Base-by-base conservation (phyloP, 257 asterid species). In the Perilla frutescens region DNA sequence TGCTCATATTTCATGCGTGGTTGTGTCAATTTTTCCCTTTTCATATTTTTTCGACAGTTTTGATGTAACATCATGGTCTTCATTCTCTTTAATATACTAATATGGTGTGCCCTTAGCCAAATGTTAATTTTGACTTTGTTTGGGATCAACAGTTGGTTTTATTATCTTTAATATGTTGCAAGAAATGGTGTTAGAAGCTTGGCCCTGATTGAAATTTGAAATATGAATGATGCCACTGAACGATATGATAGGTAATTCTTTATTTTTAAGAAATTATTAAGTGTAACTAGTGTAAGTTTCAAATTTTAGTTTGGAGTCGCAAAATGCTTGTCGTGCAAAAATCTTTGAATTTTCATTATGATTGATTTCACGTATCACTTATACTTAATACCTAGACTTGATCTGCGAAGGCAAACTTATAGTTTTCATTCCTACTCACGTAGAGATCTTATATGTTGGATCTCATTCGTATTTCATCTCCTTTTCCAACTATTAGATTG, bases 1-100 rank as follows among this genome's bases (percentile, higher is more conserved):
- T 47, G 77, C 76, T 81, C 66, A 49, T 77, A 70, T 62, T 75
- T 59, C 66, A 64, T 62, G 81, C 49, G 84, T 79, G 84, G 72
- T 70, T 75, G 80, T 70, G 62, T 74, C 65, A 7, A 62, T 64
- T 77, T 59, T 60, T 57, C 53, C 3, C 3, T 73, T 57, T 66
- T 60, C 2, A 44, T 51, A 3, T 66, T 44, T 70, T 57, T 70
- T 70, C 12, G 75, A 45, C 77, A 55, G 69, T 77, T 69, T 56
- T 70, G 54, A 32, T 80, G 81, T 82, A 67, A 62, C 51, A 59
- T 51, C 40, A 34, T 69, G 66, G 67, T 62, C 60, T 50, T 68
- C 55, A 34, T 55, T 45, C 26, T 34, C 56, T 11, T 76, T 76
- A 59, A 51, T 68, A 40, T 32, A 68, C 61, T 14, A 49, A 36